A percentile compares a stretch with the other conserved stretches of the same genome.
phyloP scores from a whole-genome alignment of 495 filamentous ascomycete species.

The Podospora appendiculata region DNA sequence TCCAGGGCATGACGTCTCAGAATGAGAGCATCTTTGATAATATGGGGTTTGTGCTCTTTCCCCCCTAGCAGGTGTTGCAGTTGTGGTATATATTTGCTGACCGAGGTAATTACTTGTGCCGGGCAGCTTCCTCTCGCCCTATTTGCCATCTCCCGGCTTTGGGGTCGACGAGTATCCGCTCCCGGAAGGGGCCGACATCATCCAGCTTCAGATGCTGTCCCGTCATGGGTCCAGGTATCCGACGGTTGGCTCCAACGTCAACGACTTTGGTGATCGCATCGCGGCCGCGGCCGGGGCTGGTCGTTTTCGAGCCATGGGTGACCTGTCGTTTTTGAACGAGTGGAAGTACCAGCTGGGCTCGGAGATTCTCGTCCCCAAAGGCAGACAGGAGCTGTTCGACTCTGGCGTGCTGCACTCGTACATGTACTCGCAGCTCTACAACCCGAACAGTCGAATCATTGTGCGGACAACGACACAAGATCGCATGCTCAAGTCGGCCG shows the following conservation, averaged over 20 bases:
- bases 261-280: slow-evolving; percentile 52
- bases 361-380: slow-evolving; percentile 50
- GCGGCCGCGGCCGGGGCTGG: slow-evolving; percentile 41
- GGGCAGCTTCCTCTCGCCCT: slow-evolving; percentile 28
- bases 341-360: slow-evolving; percentile 69
- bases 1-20: slow-evolving; percentile 25
- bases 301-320: slow-evolving; percentile 46
- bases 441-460: slow-evolving; percentile 53
- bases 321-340: slow-evolving; percentile 50
- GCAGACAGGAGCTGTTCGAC: slow-evolving; percentile 61
- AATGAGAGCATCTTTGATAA: slow-evolving; percentile 39
- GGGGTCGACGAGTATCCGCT: slow-evolving; percentile 50
- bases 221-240: slow-evolving; percentile 77
- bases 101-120: background rate
- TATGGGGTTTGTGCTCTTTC: slow-evolving; percentile 34
- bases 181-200: slow-evolving; percentile 46
- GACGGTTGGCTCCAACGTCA: slow-evolving; percentile 48
- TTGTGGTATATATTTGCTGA: background rate
- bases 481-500: slow-evolving; percentile 66
- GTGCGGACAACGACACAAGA: slow-evolving; percentile 56
- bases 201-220: slow-evolving; percentile 59
- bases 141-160: slow-evolving; percentile 39
- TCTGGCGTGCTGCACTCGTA: slow-evolving; percentile 59
- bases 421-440: slow-evolving; percentile 53
- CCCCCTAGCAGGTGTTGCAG: background rate